Conservation (phyloP, 305 asterid species). For the Caryopteris hybrid region DNA sequence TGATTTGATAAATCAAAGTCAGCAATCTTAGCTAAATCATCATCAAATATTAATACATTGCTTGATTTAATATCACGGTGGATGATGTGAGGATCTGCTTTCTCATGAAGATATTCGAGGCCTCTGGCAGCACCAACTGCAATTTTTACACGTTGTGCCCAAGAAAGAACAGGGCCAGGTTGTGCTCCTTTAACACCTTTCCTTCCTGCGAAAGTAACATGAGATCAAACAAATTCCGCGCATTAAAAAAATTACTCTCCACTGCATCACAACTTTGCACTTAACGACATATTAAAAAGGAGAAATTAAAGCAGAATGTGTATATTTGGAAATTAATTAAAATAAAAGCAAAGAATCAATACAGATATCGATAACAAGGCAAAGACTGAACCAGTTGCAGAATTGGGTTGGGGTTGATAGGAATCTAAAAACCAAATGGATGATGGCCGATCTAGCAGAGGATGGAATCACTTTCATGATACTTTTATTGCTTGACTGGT, state of each 20-base stretch:
- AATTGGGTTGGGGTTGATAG: neutral
- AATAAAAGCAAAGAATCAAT: neutral
- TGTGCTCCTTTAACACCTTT: constrained; percentile 61
- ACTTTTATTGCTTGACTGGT: neutral
- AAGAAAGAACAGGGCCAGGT: constrained; percentile 55
- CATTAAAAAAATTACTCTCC: neutral
- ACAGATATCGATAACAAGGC: neutral
- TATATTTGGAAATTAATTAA: neutral
- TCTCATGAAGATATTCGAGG: constrained; percentile 57
- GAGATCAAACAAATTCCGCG: neutral
- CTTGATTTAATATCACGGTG: constrained; percentile 60
- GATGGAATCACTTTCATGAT: neutral
- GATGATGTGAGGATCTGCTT: constrained; percentile 41
- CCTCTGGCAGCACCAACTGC: constrained; percentile 58
- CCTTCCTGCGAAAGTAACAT: constrained; percentile 30
- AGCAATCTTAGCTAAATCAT: constrained; percentile 46
- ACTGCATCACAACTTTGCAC: neutral
- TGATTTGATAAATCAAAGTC: constrained; percentile 52
- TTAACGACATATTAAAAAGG: neutral
- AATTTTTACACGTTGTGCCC: constrained; percentile 55
- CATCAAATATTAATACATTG: constrained; percentile 52
- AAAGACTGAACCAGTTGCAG: neutral
- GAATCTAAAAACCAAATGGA: neutral
- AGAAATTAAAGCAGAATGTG: no score
- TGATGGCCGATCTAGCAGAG: neutral